Evolutionary conservation across 257 asterid species (phyloP), one percentile per base, ranked within the genome.

Genomic region (Solanum pennellii): DNA sequence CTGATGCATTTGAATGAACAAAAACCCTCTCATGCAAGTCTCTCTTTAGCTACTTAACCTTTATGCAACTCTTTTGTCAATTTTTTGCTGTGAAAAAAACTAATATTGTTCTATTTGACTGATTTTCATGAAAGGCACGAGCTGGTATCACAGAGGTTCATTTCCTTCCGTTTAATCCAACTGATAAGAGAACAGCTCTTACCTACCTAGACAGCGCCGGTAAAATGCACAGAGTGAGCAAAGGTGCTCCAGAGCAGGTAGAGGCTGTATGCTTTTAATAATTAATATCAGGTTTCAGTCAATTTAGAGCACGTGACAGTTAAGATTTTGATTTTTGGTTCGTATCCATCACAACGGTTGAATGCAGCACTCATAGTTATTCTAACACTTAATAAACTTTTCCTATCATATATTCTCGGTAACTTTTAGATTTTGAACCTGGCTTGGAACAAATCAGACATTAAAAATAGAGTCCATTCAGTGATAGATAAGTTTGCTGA

Each of bases 201-300:
- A 94, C 95, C 42, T 94, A 91, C 86, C 73, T 90, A 59, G 98
- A 94, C 77, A 86, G 69, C 13, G 89, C 88, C 6, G 93, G 95
- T 41, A 92, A 93, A 88, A 92, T 91, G 98, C 98, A 93, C 47
- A 90, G 98, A 90, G 95, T 89, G 79, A 94, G 98, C 94, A 94
- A 94, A 92, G 96, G 96, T 76, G 96, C 98, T 8, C 96, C 96
- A 0, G 96, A 94, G 89, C 98, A 93, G 95, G 95, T 94, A 88
- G 10, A 12, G 52, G 18, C 35, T 76, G 4, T 16, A 35, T 74
- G 83, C n/a, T 56, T 72, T 56, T 20, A 0, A 52, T 3, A 1
- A 0, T 0, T 52, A 52, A 52, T 52, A 29, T 9, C 25, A 45
- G 42, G 15, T 44, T 14, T 45, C 15, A 25, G 21, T 79, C 84